A percentile compares a stretch with the other conserved stretches of the same genome.
phyloP scores from a whole-genome alignment of 1,139 yeast genomes.

The Nadsonia commutata region DNA sequence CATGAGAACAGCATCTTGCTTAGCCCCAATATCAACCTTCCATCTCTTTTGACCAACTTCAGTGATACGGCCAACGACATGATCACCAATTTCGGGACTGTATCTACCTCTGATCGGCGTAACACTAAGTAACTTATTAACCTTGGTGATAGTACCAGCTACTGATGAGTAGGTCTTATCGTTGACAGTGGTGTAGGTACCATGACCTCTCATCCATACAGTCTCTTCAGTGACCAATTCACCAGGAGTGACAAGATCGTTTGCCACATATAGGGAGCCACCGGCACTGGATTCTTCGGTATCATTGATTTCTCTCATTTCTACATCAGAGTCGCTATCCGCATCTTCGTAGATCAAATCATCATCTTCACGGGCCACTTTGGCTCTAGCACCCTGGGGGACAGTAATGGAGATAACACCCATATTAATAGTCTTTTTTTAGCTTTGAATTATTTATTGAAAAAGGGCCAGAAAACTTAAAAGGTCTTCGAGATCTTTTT shows the following conservation, averaged over 20 bases:
- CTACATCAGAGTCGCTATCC: conserved; percentile 10
- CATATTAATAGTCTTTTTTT: conserved; percentile 1
- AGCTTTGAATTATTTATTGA: conserved; percentile 1
- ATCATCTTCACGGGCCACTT: conserved; percentile 3
- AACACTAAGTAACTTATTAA: conserved; percentile 76
- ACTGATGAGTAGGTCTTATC: conserved; percentile 72
- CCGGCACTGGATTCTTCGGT: conserved; percentile 16
- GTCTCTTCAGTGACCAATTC: conserved; percentile 92
- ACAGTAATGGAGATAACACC: not conserved
- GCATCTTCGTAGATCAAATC: conserved; percentile 9
- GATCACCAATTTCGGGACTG: conserved; percentile 93
- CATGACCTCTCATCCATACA: conserved; percentile 98
- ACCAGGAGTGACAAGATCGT: conserved; percentile 75
- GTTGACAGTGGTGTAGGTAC: conserved; percentile 59
- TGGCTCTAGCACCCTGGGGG: conserved; percentile 5
- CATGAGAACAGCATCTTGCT: conserved; percentile 83
- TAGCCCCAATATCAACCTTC: conserved; percentile 93
- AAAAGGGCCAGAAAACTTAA: not conserved
- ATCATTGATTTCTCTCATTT: conserved; percentile 6
- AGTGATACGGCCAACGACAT: conserved; percentile 81
- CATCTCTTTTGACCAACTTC: conserved; percentile 91
- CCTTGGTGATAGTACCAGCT: conserved; percentile 80
- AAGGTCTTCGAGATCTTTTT: not conserved
- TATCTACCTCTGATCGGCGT: conserved; percentile 76
- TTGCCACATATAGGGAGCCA: conserved; percentile 4